Evolutionary conservation across 2,329 filamentous ascomycete species (phyloP), one percentile per base, ranked within the genome.

Genomic region (Colletotrichum sp.): DNA sequence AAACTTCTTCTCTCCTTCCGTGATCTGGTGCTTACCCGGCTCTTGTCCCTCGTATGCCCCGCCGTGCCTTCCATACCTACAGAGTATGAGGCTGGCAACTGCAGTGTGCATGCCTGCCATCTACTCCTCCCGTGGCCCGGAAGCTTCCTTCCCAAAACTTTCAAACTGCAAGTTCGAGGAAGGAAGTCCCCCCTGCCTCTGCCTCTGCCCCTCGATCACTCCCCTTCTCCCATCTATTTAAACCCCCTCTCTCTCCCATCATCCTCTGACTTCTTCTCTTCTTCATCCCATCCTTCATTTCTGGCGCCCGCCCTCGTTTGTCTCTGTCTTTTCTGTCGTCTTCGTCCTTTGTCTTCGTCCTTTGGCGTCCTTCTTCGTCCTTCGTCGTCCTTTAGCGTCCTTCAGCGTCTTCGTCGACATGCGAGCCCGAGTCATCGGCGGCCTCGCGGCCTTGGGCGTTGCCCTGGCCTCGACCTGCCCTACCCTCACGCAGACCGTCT

Each of bases 401-500:
- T 66, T 65, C 71, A 49, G 78, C 71, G 36, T 72, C 26, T 39
- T 32, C 63, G 57, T 68, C 79, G 83, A 78, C 79, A 89, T 89
- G 87, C 86, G 85, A 81, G 79, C 81, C 13, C 67, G 24, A 63
- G 81, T 84, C 74, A 76, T 88, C 75, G 81, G 83, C 78, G 81
- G 81, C 80, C 70, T 88, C 62, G 75, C 81, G 79, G 83, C 83
- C 79, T 77, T 84, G 73, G 81, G 83, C 72, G 81, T 86, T 13
- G 44, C 44, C 44, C 44, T 49, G 18, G 44, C 44, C 44, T 34
- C 59, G 6, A 62, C 59, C 28, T 32, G 57, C 76, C 75, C 83
- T 55, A 79, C 84, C 73, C 81, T 81, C 9, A 86, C 85, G 44
- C 85, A 83, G 44, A 90, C 89, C 52, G 84, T 90, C 76, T 88